Conservation (phyloP, 345 rosid species). For the Corchorus capsularis region DNA sequence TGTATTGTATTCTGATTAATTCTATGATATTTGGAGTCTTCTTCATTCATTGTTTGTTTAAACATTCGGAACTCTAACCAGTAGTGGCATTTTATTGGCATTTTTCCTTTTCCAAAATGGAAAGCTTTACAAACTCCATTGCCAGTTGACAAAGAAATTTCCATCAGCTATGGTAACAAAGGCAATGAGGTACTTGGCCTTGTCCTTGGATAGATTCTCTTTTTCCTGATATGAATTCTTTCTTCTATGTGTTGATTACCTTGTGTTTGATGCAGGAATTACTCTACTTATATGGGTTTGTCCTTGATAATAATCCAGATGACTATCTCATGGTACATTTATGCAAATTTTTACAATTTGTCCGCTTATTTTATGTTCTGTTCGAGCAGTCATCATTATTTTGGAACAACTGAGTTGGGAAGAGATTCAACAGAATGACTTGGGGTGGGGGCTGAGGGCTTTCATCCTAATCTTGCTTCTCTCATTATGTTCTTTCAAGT, state of each 20-base stretch:
- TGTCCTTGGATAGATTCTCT: neutral
- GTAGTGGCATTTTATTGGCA: conserved; percentile 1
- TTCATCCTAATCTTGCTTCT: neutral
- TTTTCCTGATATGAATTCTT: conserved; percentile 7
- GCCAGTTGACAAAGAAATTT: conserved; percentile 60
- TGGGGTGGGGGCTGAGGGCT: neutral
- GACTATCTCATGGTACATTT: conserved; percentile 84
- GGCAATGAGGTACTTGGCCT: conserved; percentile 83
- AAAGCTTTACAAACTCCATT: conserved; percentile 56
- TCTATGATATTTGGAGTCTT: conserved; percentile 15
- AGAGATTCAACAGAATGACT: conserved; percentile 6
- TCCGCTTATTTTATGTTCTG: neutral
- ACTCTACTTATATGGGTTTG: conserved; percentile 91
- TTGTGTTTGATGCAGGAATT: conserved; percentile 62
- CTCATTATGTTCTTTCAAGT: neutral
- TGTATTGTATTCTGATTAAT: neutral
- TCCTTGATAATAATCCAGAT: conserved; percentile 80
- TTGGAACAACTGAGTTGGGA: neutral
- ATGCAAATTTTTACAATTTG: conserved; percentile 3
- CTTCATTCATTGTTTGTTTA: conserved; percentile 14
- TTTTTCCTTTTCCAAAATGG: conserved; percentile 14
- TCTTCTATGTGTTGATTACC: neutral
- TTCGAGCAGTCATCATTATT: neutral
- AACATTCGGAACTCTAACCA: conserved; percentile 23
- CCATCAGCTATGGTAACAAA: conserved; percentile 90